Evolutionary conservation across 2,329 filamentous ascomycete genomes (phyloP), one percentile per base, ranked within the genome.

Genomic region (Stenocarpella maydis): DNA sequence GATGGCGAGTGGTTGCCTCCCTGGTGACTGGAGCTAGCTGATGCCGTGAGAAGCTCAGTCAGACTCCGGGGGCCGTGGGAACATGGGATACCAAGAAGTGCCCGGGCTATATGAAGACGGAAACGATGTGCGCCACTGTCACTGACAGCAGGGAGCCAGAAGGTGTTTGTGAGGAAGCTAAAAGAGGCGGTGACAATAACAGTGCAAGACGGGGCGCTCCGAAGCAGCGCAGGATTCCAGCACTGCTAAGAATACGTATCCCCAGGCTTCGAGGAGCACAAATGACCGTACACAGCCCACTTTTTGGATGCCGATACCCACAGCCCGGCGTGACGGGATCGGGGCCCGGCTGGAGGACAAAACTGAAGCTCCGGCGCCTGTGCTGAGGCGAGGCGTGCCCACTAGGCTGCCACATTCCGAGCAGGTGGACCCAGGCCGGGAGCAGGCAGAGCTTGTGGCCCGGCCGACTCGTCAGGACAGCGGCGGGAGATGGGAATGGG

Each of bases 271-370:
- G 31, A 31, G 58, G 63, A 45, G 37, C 31, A 41, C 52, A 66
- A n/a, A 65, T n/a, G 26, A 34, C 21, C n/a, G n/a, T 65, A 52
- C 69, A 70, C 50, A 68, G 69, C 69, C 69, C 69, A 70, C 69
- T 58, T n/a, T n/a, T n/a, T n/a, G n/a, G n/a, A n/a, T 61, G 49
- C 41, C 49, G 41, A 65, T 68, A 14, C 63, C 65, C 65, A 67
- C 50, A 67, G 67, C 34, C 26, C 64, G 50, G 14, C 26, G 50
- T 21, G 53, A 19, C 52, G 50, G 65, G 64, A 60, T 50, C 41
- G 69, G 43, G 52, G 15, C 34, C 65, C 24, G 47, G 28, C 54
- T 43, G 52, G 34, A 49, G 69, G 68, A 68, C 24, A 39, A 68
- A 21, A 65, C 65, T 68, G 65, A 50, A 54, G 21, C 15, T 34